phyloP scores from a whole-genome alignment of 2,329 filamentous ascomycete genomes.

The Talaromyces sp. region DNA sequence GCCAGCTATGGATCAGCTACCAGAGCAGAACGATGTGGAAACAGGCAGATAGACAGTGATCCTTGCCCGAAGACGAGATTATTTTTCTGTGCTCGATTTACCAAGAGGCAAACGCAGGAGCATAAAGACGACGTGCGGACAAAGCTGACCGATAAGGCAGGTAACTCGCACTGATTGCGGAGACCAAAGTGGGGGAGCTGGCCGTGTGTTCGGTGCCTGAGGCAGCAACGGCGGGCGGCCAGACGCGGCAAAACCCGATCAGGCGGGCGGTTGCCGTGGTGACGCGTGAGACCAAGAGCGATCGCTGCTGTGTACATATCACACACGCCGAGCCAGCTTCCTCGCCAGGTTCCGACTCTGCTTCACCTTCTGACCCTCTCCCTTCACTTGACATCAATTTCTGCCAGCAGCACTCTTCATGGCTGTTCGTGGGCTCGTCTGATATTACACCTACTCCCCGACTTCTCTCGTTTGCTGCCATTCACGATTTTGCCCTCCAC shows the following conservation, averaged over 20 bases:
- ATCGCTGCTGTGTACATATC: background rate
- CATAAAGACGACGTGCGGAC: background rate
- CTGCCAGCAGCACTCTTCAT: background rate
- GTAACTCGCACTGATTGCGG: background rate
- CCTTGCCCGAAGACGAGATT: background rate
- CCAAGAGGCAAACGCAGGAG: background rate
- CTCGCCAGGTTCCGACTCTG: background rate
- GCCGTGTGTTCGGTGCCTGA: background rate
- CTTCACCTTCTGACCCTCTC: background rate
- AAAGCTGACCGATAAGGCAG: background rate
- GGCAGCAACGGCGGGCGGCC: background rate
- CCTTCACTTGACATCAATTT: background rate
- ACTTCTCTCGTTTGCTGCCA: background rate
- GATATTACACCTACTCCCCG: background rate
- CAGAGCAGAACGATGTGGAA: background rate
- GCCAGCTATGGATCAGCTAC: background rate
- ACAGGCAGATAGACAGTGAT: background rate
- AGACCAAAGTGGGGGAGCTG: background rate
- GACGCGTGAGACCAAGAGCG: conserved; percentile 17
- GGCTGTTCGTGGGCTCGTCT: conserved; percentile 6
- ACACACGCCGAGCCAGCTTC: background rate
- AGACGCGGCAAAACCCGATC: conserved; percentile 22
- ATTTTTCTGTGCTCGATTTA: background rate
- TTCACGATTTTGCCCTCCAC: conserved; percentile 8
- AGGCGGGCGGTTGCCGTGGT: conserved; percentile 31